Base-by-base conservation (phyloP, 2,329 filamentous ascomycete genomes). In the Arthrinium puccinioides region DNA sequence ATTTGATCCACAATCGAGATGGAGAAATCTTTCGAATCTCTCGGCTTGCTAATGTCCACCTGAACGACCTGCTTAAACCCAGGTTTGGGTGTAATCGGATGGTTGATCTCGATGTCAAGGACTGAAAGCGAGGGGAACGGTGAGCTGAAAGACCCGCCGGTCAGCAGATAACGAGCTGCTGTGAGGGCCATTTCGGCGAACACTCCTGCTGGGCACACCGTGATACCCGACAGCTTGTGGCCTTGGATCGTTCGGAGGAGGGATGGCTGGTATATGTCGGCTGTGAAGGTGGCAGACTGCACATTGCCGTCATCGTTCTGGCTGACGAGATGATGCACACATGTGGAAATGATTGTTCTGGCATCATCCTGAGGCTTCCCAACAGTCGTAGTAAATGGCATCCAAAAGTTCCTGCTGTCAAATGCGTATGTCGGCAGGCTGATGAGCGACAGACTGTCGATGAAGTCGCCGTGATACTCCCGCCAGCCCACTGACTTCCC, bases 401-500 rank as follows among this genome's bases (percentile, higher is more conserved):
- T 20, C 29, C 29, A 31, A 20, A 31, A 31, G 29, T 31, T 9
- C 29, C 14, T 31, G 9, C 6, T 8, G 5, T 31, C 29, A 6
- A 8, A 31, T 11, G 29, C 29, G 16, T 31, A 31, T 3, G 29
- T 13, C 8, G 29, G 29, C 6, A 31, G 16, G 3, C 11, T 20
- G 16, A 31, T 4, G 14, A 31, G 28, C 4, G 10, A 8, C 15
- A 30, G 28, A 13, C 8, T 19, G 7, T 2, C 13, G 6, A 11
- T 67, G 56, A 77, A 79, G 35, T 70, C 62, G 23, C 61, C 57
- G 53, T 80, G 74, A 52, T 69, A 79, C 50, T 75, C 74, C 34
- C 67, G 64, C 67, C 79, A 82, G 47, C 33, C 19, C 14, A 49
- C 42, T 10, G 43, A 32, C 5, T 74, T 58, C 42, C 72, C 72